Evolutionary conservation across 768 basidiomycete genomes (phyloP), one percentile per base, ranked within the genome.

Genomic region (Leccinum olivaceopallidum): DNA sequence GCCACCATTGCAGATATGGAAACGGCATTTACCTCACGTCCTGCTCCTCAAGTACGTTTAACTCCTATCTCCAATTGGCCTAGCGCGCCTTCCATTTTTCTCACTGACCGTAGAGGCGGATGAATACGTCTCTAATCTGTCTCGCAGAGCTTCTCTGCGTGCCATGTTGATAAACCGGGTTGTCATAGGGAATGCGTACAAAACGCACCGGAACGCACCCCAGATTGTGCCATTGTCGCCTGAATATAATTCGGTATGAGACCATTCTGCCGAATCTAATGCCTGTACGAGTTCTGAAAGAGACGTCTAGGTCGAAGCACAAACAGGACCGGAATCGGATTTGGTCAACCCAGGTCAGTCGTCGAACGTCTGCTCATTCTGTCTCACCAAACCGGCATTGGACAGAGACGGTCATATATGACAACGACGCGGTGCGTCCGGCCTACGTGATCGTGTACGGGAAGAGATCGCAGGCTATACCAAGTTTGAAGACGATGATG

Each of bases 101-200:
- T 63, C 55, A 63, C n/a, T n/a, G 12, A 52, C 34, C 6, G 12
- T 7, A 63, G 62, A 62, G 55, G 62, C 62, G 36, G 62, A 63
- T 13, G 62, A 62, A 63, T 63, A 62, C 60, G 60, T 63, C 55
- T 62, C 60, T 57, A 62, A 62, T 55, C 18, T 63, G 39, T 63
- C 60, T 48, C 42, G 7, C n/a, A 53, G 60, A 30, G 28, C 42
- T 12, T 62, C 60, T 6, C 62, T 62, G 28, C 61, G 55, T 18
- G 60, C 53, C 28, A 63, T 63, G 62, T 63, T 63, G 36, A 57
- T 63, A 34, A 62, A 63, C 18, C 39, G 36, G 34, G 60, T 56
- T 13, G 55, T 63, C 3, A 42, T 22, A 37, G 62, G 62, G 28
- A 63, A 63, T 24, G 55, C 60, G 13, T 64, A 42, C 28, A 59